These are phyloP conservation scores for Torulaspora franciscae DNA, from an alignment of 805 yeast genomes.

Conservation along the genomic window DNA sequence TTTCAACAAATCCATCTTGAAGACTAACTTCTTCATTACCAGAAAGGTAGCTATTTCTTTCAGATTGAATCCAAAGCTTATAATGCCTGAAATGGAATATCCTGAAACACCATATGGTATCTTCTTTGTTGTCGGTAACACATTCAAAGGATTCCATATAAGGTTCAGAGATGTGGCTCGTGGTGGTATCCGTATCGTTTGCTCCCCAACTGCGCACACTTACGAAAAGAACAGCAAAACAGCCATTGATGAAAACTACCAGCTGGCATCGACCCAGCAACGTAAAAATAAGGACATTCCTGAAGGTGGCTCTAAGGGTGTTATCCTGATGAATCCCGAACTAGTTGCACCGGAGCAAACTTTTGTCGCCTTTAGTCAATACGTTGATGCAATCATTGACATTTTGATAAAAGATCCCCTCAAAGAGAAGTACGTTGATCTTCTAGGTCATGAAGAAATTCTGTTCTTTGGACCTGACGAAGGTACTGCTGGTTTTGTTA, in stretches of 20 bases:
- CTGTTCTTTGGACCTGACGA: constrained; percentile 99
- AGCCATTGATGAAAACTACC: constrained; percentile 93
- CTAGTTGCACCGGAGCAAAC: constrained; percentile 68
- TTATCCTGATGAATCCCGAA: constrained; percentile 76
- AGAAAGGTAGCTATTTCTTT: constrained; percentile 94
- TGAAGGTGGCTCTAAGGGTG: constrained; percentile 99
- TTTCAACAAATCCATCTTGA: constrained; percentile 81
- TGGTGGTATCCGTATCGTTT: constrained; percentile 96
- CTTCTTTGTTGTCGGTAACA: constrained; percentile 93
- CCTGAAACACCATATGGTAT: constrained; percentile 92
- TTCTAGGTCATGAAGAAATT: constrained; percentile 80
- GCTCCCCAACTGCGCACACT: constrained; percentile 78
- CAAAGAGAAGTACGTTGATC: constrained; percentile 79
- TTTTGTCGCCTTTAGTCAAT: constrained; percentile 82
- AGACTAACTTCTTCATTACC: constrained; percentile 90
- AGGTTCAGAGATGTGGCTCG: constrained; percentile 96
- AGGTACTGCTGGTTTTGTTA: constrained; percentile 91
- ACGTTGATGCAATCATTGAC: constrained; percentile 87
- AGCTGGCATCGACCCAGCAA: constrained; percentile 93
- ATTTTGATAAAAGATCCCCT: constrained; percentile 74
- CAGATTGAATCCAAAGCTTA: constrained; percentile 78
- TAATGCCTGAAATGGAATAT: constrained; percentile 75
- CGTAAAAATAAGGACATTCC: constrained; percentile 97
- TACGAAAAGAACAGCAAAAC: constrained; percentile 80
- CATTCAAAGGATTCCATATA: constrained; percentile 95